Percentiles rank a stretch among this genome's conserved stretches.
Conservation (phyloP, 371 early-diverging fungal species). For the Zychaea mexicana region DNA sequence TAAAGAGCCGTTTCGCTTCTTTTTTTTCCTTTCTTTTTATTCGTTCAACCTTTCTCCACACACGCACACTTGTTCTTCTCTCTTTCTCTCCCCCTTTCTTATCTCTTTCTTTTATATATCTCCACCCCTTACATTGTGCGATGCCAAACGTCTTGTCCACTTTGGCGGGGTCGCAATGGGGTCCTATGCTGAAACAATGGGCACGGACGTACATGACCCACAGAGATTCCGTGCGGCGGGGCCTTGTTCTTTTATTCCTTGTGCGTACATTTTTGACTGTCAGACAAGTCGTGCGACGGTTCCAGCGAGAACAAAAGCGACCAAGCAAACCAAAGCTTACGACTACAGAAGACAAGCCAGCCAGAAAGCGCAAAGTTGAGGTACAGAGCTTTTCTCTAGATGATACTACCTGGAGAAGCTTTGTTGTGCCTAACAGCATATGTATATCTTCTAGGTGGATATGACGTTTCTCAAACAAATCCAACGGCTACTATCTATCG, state of each 20-base stretch:
- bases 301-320: slow-evolving; percentile 24
- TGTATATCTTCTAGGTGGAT: slow-evolving; percentile 56
- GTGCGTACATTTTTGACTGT: slow-evolving; percentile 42
- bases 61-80: not conserved
- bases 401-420: too few relatives aligned
- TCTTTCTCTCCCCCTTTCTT: not conserved
- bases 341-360: slow-evolving; percentile 2
- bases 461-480: slow-evolving; percentile 75
- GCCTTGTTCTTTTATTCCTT: slow-evolving; percentile 42
- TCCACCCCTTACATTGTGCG: not conserved
- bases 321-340: slow-evolving; percentile 7
- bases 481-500: slow-evolving; percentile 68
- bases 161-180: slow-evolving; percentile 13
- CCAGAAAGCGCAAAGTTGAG: slow-evolving; percentile 39
- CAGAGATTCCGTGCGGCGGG: slow-evolving; percentile 42
- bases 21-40: slow-evolving; percentile 4
- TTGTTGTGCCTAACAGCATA: not conserved
- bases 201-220: slow-evolving; percentile 19
- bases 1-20: too few relatives aligned
- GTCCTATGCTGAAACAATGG: slow-evolving; percentile 12
- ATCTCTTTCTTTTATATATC: not conserved
- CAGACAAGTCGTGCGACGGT: slow-evolving; percentile 19
- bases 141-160: slow-evolving; percentile 14
- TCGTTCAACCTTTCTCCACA: slow-evolving; percentile 1
- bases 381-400: slow-evolving; percentile 13